A percentile compares a stretch with the other conserved stretches of the same genome.
phyloP scores from a whole-genome alignment of 2,329 filamentous ascomycete genomes.

The Apiospora pterosperma region DNA sequence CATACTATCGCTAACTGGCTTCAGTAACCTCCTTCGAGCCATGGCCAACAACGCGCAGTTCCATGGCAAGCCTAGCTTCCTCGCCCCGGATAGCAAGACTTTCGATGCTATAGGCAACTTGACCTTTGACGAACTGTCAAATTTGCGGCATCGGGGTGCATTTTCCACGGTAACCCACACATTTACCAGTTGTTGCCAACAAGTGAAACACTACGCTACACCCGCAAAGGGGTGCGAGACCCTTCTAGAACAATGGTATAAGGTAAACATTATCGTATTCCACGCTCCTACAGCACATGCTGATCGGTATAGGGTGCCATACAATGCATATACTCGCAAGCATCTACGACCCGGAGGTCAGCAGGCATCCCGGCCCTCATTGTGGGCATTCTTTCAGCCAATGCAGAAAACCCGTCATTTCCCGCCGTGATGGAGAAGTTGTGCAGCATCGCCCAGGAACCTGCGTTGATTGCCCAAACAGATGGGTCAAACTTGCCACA shows the following conservation, averaged over 20 bases:
- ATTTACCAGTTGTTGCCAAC: conserved; percentile 75
- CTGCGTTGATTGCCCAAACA: conserved; percentile 51
- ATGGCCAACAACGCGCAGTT: conserved; percentile 54
- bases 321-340: conserved; percentile 68
- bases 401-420: conserved; percentile 58
- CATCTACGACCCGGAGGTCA: conserved; percentile 82
- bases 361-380: conserved; percentile 88
- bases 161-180: conserved; percentile 91
- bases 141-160: conserved; percentile 83
- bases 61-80: conserved; percentile 36
- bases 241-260: conserved; percentile 68
- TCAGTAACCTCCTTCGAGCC: conserved; percentile 67
- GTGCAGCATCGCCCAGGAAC: conserved; percentile 52
- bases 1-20: conserved; percentile 15
- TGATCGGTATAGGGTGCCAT: conserved; percentile 53
- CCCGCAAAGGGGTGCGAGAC: conserved; percentile 28
- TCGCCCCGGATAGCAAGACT: conserved; percentile 48
- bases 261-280: conserved; percentile 38
- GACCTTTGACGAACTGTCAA: conserved; percentile 78
- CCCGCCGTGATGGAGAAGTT: conserved; percentile 61
- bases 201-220: conserved; percentile 46
- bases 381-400: conserved; percentile 72
- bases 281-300: neutral
- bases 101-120: conserved; percentile 68
- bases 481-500: conserved; percentile 73